These are phyloP conservation scores for Pseudognaphalium luteoalbum DNA, from an alignment of 129 eudicot species.

Conservation along the genomic window DNA sequence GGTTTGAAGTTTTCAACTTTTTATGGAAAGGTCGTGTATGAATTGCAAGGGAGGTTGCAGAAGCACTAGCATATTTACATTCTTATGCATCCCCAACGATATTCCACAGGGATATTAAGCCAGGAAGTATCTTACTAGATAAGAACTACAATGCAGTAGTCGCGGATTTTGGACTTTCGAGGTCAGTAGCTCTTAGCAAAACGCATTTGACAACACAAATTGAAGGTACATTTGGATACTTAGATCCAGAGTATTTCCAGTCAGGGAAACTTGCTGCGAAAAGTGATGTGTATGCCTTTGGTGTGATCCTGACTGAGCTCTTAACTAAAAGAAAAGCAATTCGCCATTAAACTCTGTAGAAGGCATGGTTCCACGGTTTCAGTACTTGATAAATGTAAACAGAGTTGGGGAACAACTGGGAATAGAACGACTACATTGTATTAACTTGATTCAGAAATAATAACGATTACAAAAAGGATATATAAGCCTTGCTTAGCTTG, in stretches of 20 bases:
- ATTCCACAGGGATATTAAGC: too few relatives aligned
- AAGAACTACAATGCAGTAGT: conserved; percentile 33
- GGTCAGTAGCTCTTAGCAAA: conserved; percentile 24
- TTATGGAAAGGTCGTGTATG: conserved; percentile 39
- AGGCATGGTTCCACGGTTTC: conserved; percentile 18
- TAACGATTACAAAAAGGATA: too few relatives aligned
- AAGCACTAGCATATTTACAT: conserved; percentile 41
- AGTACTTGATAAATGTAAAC: conserved; percentile 10
- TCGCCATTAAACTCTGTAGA: neutral
- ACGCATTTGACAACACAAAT: conserved; percentile 44
- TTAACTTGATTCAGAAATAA: too few relatives aligned
- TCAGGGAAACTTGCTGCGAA: conserved; percentile 39
- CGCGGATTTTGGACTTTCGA: conserved; percentile 46
- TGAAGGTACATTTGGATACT: conserved; percentile 44
- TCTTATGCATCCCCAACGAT: conserved; percentile 21
- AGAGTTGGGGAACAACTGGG: too few relatives aligned
- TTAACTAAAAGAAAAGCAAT: conserved; percentile 26
- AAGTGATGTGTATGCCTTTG: conserved; percentile 50
- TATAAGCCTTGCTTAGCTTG: too few relatives aligned
- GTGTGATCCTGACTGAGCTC: conserved; percentile 40
- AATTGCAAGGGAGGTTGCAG: conserved; percentile 38
- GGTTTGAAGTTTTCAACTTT: conserved; percentile 13
- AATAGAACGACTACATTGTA: too few relatives aligned
- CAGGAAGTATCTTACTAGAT: conserved; percentile 39
- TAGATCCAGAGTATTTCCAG: conserved; percentile 42